These are phyloP conservation scores for Raphidocelis subcapitata DNA, from an alignment of 139 green algal species.

Conservation along the genomic window DNA sequence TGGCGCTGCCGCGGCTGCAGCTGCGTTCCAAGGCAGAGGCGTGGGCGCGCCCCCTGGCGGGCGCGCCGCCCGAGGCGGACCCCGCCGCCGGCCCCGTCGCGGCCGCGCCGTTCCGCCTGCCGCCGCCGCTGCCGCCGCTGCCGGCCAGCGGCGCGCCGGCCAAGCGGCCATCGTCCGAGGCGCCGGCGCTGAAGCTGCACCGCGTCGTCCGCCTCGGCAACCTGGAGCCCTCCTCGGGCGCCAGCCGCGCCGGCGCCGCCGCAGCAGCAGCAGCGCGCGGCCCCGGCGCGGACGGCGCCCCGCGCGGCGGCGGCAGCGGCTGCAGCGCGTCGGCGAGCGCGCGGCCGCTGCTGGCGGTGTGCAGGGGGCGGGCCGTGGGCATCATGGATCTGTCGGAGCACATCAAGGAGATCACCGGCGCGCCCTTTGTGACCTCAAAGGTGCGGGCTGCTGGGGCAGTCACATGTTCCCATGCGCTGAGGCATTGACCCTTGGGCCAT, in stretches of 20 bases:
- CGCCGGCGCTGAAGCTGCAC: constrained; percentile 21
- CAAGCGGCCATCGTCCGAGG: neutral
- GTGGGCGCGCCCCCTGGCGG: too few relatives aligned
- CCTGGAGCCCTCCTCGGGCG: constrained; percentile 16
- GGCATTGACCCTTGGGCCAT: too few relatives aligned
- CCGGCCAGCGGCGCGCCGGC: neutral
- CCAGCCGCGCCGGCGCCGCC: too few relatives aligned
- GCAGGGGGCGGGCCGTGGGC: constrained; percentile 12
- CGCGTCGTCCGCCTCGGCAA: constrained; percentile 22
- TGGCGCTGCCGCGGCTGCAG: constrained; percentile 11
- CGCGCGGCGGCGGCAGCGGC: neutral
- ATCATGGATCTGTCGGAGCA: constrained; percentile 25
- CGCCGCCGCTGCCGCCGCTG: neutral
- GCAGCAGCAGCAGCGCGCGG: neutral
- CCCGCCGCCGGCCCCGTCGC: too few relatives aligned
- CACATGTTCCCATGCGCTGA: too few relatives aligned
- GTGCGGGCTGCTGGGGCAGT: too few relatives aligned
- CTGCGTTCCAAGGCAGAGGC: too few relatives aligned
- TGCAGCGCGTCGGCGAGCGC: neutral
- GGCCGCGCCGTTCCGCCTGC: too few relatives aligned
- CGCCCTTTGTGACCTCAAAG: too few relatives aligned
- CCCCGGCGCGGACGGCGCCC: neutral
- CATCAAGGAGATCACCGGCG: too few relatives aligned
- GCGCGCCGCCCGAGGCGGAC: too few relatives aligned
- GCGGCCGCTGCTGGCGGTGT: constrained; percentile 11